phyloP scores from a whole-genome alignment of 2,329 filamentous ascomycete species.

The Alternaria hordeiaustralica region DNA sequence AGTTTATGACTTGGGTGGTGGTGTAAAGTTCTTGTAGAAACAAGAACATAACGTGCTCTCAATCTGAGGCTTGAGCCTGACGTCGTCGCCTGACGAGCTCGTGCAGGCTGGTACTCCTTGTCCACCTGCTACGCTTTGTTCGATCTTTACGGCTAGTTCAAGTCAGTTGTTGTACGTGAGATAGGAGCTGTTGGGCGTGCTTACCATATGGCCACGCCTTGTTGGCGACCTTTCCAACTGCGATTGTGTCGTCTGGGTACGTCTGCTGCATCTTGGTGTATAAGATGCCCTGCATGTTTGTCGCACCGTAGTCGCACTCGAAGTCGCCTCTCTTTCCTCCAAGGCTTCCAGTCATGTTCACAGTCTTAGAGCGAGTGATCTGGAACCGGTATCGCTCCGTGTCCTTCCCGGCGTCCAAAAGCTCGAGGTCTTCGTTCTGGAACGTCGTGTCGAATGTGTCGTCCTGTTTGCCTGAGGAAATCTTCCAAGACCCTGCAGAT shows the following conservation, averaged over 20 bases:
- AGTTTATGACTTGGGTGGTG: slow-evolving; percentile 15
- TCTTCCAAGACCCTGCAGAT: slow-evolving; percentile 52
- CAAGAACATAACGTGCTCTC: slow-evolving; percentile 52
- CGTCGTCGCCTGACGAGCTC: slow-evolving; percentile 45
- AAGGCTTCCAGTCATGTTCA: slow-evolving; percentile 57
- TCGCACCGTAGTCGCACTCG: slow-evolving; percentile 65
- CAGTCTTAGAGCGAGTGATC: slow-evolving; percentile 59
- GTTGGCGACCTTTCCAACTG: slow-evolving; percentile 37
- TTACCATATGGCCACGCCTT: slow-evolving; percentile 46
- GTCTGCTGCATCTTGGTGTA: slow-evolving; percentile 62
- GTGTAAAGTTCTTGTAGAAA: slow-evolving; percentile 54
- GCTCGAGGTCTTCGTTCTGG: slow-evolving; percentile 57
- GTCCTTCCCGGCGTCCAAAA: slow-evolving; percentile 56
- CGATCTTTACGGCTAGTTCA: slow-evolving; percentile 59
- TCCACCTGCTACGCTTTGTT: slow-evolving; percentile 59
- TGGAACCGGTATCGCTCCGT: slow-evolving; percentile 66
- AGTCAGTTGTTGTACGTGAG: slow-evolving; percentile 8
- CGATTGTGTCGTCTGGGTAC: slow-evolving; percentile 43
- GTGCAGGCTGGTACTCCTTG: slow-evolving; percentile 62
- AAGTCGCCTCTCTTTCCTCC: slow-evolving; percentile 55
- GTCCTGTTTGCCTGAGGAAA: slow-evolving; percentile 60
- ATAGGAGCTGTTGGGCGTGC: neutral
- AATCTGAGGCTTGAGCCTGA: slow-evolving; percentile 47
- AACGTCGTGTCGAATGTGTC: slow-evolving; percentile 66
- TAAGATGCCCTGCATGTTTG: slow-evolving; percentile 62